Base-by-base conservation (phyloP, 345 rosid genomes). In the Fremontodendron californicum region DNA sequence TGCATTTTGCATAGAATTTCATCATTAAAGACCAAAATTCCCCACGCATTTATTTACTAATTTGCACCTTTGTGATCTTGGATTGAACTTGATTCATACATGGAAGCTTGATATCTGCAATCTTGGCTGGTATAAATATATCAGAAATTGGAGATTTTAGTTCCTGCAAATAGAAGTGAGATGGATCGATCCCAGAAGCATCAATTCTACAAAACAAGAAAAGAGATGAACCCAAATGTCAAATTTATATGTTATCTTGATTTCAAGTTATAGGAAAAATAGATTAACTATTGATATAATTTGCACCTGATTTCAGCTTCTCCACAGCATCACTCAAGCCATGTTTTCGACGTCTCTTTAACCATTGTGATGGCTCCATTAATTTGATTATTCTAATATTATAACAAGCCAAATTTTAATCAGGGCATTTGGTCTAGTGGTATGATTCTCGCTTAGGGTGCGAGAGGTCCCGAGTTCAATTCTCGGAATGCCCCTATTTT, bases 391-490 rank as follows among this genome's bases (percentile, higher is more conserved):
- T n/a, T n/a, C n/a, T n/a, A n/a, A n/a, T n/a, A n/a, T n/a, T n/a
- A n/a, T n/a, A n/a, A n/a, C n/a, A n/a, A n/a, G n/a, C n/a, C n/a
- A n/a, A n/a, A n/a, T n/a, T n/a, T n/a, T n/a, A n/a, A n/a, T n/a
- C n/a, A n/a, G 81, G 92, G 88, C 89, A 90, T 89, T 87, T 90
- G 91, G 92, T 89, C 87, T 86, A 88, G 93, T 92, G 91, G 94
- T 85, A 89, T 88, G 93, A 90, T 92, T 89, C 91, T 92, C 81
- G 90, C 94, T 94, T 89, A 87, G 90, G 94, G 91, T 88, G 93
- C 86, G 86, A 94, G 90, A 91, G 89, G 89, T 92, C 92, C 86
- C 81, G 85, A 89, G 91, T 88, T 85, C 73, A 78, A 84, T 89
- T 91, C 91, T 86, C 87, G 82, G 86, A 88, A 89, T 84, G 88